Base-by-base conservation (phyloP, 352 stramenopile species). In the Phytophthora tubulina region DNA sequence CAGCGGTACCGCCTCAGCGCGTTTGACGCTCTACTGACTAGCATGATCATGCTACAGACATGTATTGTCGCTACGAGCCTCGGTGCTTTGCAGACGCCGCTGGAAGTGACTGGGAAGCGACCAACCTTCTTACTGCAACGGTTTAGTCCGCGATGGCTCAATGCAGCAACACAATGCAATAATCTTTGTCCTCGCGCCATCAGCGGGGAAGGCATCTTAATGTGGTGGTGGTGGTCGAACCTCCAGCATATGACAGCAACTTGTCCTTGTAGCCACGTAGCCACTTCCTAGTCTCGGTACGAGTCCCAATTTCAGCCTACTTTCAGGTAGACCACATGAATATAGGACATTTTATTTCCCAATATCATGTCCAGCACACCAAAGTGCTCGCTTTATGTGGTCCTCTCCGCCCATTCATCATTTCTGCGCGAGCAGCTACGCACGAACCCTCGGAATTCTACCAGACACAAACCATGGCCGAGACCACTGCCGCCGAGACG, bases 341-440 rank as follows among this genome's bases (percentile, higher is more conserved):
- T 13, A 27, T 13, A 33, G 55, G 31, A 6, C 14, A 2, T 42
- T 57, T 53, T 44, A 8, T 13, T 0, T 3, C 55, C 55, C 44
- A 52, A 52, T 35, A 2, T 30, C 15, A 42, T 10, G 56, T 45
- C 1, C 6, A 0, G 5, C 1, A 54, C 42, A 44, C 8, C 17
- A 46, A 38, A 13, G 32, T 31, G 13, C 0, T 15, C n/a, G 53
- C 38, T 39, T 62, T n/a, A 30, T 41, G 17, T 39, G 33, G 59
- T 44, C 30, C 39, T 38, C 41, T 13, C 42, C 49, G 33, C 39
- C 68, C 68, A 80, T 73, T 79, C 68, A 72, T 73, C 73, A 77
- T 77, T 79, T 77, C 62, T 75, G 50, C 65, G 33, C 70, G 59
- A 72, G 58, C 56, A 35, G 46, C 61, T 64, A 54, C 62, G 54